Evolutionary conservation across 768 basidiomycete species (phyloP).

Genomic region (Heimioporus sp.): DNA sequence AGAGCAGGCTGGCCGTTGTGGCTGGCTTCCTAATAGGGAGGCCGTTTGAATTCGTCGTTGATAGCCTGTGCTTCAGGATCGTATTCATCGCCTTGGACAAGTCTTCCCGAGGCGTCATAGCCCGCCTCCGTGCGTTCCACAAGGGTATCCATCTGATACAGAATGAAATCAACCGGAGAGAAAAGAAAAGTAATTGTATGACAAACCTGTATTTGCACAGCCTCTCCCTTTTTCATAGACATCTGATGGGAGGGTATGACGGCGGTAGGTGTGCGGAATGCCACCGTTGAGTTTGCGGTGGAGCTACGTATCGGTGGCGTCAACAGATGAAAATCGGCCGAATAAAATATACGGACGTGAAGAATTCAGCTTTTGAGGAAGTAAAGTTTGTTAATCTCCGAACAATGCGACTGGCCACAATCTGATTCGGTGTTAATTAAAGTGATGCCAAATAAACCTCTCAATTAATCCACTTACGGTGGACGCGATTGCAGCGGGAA

Average conservation of each 20-base stretch:
- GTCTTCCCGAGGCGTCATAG: conserved; percentile 58
- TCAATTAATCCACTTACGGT: conserved; percentile 42
- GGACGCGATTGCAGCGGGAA: conserved; percentile 67
- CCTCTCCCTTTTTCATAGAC: conserved; percentile 41
- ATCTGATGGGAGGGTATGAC: conserved; percentile 27
- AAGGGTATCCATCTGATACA: conserved; percentile 64
- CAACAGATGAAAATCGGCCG: conserved; percentile 22
- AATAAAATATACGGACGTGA: conserved; percentile 41
- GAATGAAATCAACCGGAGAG: conserved; percentile 6
- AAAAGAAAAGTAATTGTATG: background rate
- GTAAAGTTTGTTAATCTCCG: conserved; percentile 63
- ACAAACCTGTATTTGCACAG: conserved; percentile 60
- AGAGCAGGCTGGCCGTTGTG: background rate
- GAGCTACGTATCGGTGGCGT: conserved; percentile 31
- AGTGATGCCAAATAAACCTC: background rate
- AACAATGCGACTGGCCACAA: conserved; percentile 62
- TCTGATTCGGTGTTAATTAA: conserved; percentile 37
- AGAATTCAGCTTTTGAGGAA: conserved; percentile 45
- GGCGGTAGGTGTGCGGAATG: conserved; percentile 46
- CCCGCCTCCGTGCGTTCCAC: conserved; percentile 45
- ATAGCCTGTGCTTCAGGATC: conserved; percentile 62
- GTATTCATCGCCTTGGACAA: conserved; percentile 42
- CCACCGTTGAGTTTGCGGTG: conserved; percentile 50
- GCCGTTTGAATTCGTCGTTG: conserved; percentile 63
- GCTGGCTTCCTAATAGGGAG: conserved; percentile 34